Evolutionary conservation across 306 rosid species (phyloP), one percentile per base, ranked within the genome.

Genomic region (Macrotyloma uniflorum): DNA sequence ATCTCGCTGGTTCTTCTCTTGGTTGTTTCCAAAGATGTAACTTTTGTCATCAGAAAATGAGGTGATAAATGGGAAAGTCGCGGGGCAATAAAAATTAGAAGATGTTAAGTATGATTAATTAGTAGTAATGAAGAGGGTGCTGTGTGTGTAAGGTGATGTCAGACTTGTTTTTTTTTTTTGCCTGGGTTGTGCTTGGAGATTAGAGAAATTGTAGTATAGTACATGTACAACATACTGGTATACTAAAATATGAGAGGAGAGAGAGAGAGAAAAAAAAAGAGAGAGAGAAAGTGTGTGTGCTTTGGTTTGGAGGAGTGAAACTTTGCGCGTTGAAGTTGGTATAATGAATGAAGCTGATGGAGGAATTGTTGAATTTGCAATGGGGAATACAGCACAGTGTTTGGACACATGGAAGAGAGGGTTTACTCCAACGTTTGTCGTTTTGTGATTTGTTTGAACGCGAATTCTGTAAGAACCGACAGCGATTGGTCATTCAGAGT

Each of bases 301-400:
- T 42, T 5, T 5, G 50, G 16, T 12, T 14, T 5, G 7, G 35
- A 6, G 50, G 51, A 46, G 38, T 40, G 55, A 46, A 77, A 66
- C 87, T 82, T 84, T 82, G 79, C 46, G 46, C 30, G 82, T 63
- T 63, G 74, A 88, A 90, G 89, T 79, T 83, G 50, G 18, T 38
- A 78, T 18, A 36, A 36, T 82, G 51, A 46, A 46, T 49, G 81
- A 79, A 82, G 84, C 26, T 77, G 78, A n/a, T 62, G 72, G 53
- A 42, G 23, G 43, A 20, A 18, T 55, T 81, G 76, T 18, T 36
- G n/a, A 64, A 35, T 19, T 47, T 64, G 64, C 80, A 58, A 50
- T 22, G 28, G 63, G 47, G 68, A 46, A 32, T 74, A 57, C 24
- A 40, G 81, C 36, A 77, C 53, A 67, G 22, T 55, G 49, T n/a